phyloP scores from a whole-genome alignment of 495 filamentous ascomycete species.

The Endocarpon pusillum region DNA sequence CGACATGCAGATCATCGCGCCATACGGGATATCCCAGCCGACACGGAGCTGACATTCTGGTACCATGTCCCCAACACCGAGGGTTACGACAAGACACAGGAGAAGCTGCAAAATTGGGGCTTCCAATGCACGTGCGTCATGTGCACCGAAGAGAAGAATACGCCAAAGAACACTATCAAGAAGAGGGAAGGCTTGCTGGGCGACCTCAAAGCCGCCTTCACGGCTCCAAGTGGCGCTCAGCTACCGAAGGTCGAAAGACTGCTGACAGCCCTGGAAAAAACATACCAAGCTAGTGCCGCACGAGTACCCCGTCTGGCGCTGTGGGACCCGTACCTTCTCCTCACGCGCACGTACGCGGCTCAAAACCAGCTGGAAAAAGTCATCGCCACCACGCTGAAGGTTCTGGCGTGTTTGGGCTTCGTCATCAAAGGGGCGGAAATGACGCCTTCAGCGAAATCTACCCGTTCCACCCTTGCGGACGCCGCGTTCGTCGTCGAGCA shows the following conservation, averaged over 20 bases:
- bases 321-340: constrained; percentile 12
- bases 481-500: constrained; percentile 17
- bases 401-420: constrained; percentile 24
- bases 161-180: background rate
- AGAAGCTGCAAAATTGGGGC: constrained; percentile 20
- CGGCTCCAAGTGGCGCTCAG: too few relatives aligned
- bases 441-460: too few relatives aligned
- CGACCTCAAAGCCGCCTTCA: constrained; percentile 5
- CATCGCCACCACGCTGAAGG: constrained; percentile 14
- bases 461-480: constrained; percentile 5
- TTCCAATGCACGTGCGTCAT: constrained; percentile 31
- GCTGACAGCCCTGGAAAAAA: constrained; percentile 12
- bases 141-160: constrained; percentile 17
- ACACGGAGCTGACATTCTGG: constrained; percentile 31
- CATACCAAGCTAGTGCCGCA: constrained; percentile 13
- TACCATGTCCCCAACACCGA: constrained; percentile 17
- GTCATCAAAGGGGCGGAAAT: constrained; percentile 23
- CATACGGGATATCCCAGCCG: constrained; percentile 20
- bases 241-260: constrained; percentile 9
- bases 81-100: constrained; percentile 6
- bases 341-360: constrained; percentile 11
- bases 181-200: constrained; percentile 4
- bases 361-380: constrained; percentile 7
- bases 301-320: constrained; percentile 18
- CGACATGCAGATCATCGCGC: constrained; percentile 42